Conservation (phyloP, 768 basidiomycete species). For the Lactarius evosmus region DNA sequence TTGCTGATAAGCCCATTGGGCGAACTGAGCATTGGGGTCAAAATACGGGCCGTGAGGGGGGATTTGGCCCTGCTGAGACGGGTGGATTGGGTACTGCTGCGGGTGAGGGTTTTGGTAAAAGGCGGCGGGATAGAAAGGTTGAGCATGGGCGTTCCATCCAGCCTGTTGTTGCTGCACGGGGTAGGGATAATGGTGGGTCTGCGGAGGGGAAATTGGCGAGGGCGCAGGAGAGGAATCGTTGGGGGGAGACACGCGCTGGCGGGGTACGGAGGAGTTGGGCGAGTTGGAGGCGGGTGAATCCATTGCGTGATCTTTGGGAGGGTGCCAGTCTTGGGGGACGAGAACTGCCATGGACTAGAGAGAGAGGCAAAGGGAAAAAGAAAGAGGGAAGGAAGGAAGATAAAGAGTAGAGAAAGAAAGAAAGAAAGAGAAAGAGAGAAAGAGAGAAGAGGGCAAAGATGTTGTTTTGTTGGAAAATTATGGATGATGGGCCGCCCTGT, state of each 20-base stretch:
- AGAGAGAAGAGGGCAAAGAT: neutral
- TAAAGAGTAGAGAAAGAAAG: neutral
- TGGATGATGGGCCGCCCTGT: neutral
- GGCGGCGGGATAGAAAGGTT: constrained; percentile 67
- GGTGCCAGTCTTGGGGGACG: constrained; percentile 73
- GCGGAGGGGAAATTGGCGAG: constrained; percentile 36
- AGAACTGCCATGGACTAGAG: constrained; percentile 68
- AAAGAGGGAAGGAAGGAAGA: neutral
- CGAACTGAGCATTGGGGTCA: constrained; percentile 73
- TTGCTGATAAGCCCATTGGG: constrained; percentile 89
- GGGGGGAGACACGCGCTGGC: constrained; percentile 59
- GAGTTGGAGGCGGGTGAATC: constrained; percentile 44
- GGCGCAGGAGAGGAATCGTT: constrained; percentile 46
- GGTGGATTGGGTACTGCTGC: constrained; percentile 51
- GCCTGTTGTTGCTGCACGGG: constrained; percentile 71
- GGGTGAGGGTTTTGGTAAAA: constrained; percentile 72
- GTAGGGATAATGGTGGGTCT: constrained; percentile 55
- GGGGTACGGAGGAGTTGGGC: constrained; percentile 40
- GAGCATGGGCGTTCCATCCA: constrained; percentile 65
- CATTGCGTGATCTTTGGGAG: constrained; percentile 62
- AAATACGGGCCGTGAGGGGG: constrained; percentile 60
- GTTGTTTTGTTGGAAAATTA: constrained; percentile 7
- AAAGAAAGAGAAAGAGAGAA: constrained; percentile 2
- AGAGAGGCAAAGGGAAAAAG: constrained; percentile 12
- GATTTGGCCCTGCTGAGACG: constrained; percentile 38